Percentiles rank a stretch among this genome's conserved stretches.
These are phyloP conservation scores for Leccinum subfulvum DNA, from an alignment of 1,284 basidiomycete genomes.

Conservation along the genomic window DNA sequence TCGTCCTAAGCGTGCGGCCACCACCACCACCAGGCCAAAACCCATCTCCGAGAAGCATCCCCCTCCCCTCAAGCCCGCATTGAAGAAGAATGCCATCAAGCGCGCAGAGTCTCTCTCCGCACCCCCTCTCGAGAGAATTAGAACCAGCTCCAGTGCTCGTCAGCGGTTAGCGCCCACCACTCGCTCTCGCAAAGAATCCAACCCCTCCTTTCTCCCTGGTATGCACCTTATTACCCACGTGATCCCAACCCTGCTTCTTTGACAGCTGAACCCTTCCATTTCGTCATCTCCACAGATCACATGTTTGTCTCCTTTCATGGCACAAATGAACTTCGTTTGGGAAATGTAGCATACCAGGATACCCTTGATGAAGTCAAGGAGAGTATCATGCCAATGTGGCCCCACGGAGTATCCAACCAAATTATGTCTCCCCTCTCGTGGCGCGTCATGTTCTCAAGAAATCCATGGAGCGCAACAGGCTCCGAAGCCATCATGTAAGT, in stretches of 20 bases:
- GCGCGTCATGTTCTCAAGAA: constrained; percentile 42
- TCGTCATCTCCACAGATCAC: constrained; percentile 41
- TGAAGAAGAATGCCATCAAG: constrained; percentile 46
- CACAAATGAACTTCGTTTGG: constrained; percentile 41
- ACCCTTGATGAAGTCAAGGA: constrained; percentile 43
- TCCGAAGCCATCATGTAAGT: constrained; percentile 43
- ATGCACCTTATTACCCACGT: constrained; percentile 8
- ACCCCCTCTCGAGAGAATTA: constrained; percentile 30
- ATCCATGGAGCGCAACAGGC: constrained; percentile 45
- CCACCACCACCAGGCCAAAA: constrained; percentile 19
- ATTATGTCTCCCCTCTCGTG: constrained; percentile 35
- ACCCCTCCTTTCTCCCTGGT: constrained; percentile 35
- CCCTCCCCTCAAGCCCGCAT: constrained; percentile 52
- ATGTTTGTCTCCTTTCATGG: constrained; percentile 56
- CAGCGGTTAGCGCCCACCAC: constrained; percentile 34
- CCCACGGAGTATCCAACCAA: constrained; percentile 39
- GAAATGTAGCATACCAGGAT: constrained; percentile 38
- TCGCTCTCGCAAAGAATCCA: constrained; percentile 34
- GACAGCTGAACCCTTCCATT: constrained; percentile 12
- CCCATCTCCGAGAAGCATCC: constrained; percentile 25
- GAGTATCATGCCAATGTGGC: constrained; percentile 46
- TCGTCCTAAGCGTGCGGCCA: constrained; percentile 25
- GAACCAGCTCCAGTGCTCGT: constrained; percentile 35
- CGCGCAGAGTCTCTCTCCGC: constrained; percentile 26
- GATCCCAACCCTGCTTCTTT: constrained; percentile 3